Evolutionary conservation across 768 basidiomycete genomes (phyloP).

Genomic region (Pisolithus tinctorius): DNA sequence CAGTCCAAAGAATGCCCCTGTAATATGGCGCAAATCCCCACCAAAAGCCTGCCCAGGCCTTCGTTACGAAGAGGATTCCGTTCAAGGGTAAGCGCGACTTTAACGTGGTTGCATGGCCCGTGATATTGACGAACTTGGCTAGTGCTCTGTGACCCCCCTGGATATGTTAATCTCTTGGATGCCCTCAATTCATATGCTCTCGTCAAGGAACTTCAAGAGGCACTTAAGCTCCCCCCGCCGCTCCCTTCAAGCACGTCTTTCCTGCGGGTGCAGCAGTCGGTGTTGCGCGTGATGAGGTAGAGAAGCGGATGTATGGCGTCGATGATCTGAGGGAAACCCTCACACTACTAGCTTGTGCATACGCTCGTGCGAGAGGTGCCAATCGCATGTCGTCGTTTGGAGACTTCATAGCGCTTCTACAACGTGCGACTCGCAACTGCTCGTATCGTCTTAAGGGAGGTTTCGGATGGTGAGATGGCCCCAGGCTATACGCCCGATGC

Average conservation of each 20-base stretch:
- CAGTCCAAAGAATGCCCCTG: constrained; percentile 77
- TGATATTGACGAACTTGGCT: constrained; percentile 5
- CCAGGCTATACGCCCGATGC: constrained; percentile 88
- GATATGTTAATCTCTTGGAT: constrained; percentile 97
- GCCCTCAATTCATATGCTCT: constrained; percentile 96
- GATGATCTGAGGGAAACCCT: constrained; percentile 90
- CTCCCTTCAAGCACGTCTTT: constrained; percentile 99
- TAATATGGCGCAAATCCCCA: constrained; percentile 98
- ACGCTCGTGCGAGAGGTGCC: too few species aligned
- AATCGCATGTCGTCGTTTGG: constrained; percentile 99
- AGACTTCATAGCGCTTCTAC: constrained; percentile 97
- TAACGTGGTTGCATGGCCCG: background rate
- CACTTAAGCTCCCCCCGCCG: constrained; percentile 84
- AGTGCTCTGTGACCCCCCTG: constrained; percentile 92
- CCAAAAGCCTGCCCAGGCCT: constrained; percentile 97
- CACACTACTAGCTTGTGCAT: constrained; percentile 85
- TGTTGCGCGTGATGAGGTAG: constrained; percentile 68
- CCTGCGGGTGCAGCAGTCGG: constrained; percentile 97
- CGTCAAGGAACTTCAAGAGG: constrained; percentile 88
- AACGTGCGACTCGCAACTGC: constrained; percentile 92
- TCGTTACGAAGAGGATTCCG: constrained; percentile 86
- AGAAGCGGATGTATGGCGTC: constrained; percentile 93
- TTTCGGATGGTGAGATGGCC: constrained; percentile 96
- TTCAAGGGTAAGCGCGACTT: constrained; percentile 65
- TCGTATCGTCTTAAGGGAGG: constrained; percentile 95